Evolutionary conservation across 2,329 filamentous ascomycete species (phyloP), one percentile per base, ranked within the genome.

Genomic region (Metarhizium humberi): DNA sequence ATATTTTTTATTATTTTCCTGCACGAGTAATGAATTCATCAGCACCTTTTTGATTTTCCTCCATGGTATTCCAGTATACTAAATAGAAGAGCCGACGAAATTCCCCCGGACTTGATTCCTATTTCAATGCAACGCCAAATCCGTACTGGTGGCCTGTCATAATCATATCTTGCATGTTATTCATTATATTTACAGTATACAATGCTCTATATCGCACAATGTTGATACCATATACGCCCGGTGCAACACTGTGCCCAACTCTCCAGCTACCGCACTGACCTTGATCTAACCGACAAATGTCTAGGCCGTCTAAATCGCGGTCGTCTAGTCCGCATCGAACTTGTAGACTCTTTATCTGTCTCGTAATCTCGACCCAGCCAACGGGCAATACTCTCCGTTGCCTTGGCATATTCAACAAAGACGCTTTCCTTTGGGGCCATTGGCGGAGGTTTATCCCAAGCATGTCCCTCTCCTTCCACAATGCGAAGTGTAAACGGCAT

Each of bases 371-470:
- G 66, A n/a, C 71, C 69, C 2, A 73, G 61, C 75, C 75, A 78
- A 11, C 64, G 61, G 48, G 70, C 70, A 18, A 78, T 70, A 10
- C 67, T 65, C 34, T 71, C 64, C 1, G 74, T 69, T 3, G 76
- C 73, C 50, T 72, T 70, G n/a, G 66, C 66, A 54, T 78, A 78
- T 59, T 78, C 76, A n/a, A 71, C 61, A n/a, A 57, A 59, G 14
- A 76, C 75, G 36, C 69, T 75, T 20, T 70, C 67, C 53, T 78
- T 77, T 8, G 73, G 73, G 1, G 69, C 59, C 59, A 77, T 64
- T 3, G 75, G 74, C 3, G 71, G 69, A 1, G 75, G 75, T 47
- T 76, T 76, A 57, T 78, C 75, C 76, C 76, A 78, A 1, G 68
- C 76, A 56, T 78, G 76, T 55, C 72, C 72, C 60, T 77, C 75